These are phyloP conservation scores for Gelatoporia subvermispora DNA, from an alignment of 768 basidiomycete species.

Conservation along the genomic window DNA sequence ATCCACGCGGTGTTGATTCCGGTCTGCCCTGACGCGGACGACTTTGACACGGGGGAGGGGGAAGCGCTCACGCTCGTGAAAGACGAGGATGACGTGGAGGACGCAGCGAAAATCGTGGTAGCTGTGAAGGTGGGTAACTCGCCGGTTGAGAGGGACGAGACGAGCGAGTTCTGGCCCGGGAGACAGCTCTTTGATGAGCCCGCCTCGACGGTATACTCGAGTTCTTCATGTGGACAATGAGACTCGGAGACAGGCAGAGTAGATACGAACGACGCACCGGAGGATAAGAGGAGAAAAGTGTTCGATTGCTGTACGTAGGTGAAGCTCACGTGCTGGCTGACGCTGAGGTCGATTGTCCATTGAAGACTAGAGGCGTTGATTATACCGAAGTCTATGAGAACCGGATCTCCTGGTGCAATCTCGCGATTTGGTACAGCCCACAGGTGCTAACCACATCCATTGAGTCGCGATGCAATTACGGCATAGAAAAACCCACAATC, in stretches of 20 bases:
- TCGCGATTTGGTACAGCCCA: not conserved
- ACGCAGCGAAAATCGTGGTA: too few species aligned
- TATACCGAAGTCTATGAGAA: not conserved
- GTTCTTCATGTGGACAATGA: not conserved
- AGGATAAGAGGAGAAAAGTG: not conserved
- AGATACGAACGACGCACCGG: not conserved
- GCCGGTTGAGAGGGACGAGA: too few species aligned
- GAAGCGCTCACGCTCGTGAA: too few species aligned
- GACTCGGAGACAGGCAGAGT: not conserved
- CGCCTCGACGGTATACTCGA: too few species aligned
- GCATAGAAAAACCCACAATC: too few species aligned
- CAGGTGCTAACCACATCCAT: not conserved
- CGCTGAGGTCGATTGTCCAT: not conserved
- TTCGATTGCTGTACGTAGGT: not conserved
- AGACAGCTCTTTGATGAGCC: too few species aligned
- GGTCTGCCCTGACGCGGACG: too few species aligned
- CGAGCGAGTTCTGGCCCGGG: too few species aligned
- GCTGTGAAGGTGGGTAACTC: too few species aligned
- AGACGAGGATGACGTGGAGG: too few species aligned
- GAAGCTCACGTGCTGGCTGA: not conserved
- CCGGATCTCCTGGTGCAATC: not conserved
- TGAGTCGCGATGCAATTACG: not conserved
- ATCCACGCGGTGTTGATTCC: too few species aligned
- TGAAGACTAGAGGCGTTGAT: not conserved
- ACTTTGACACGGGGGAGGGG: too few species aligned